Base-by-base conservation (phyloP, 768 basidiomycete species). In the Naematelia encephala region DNA sequence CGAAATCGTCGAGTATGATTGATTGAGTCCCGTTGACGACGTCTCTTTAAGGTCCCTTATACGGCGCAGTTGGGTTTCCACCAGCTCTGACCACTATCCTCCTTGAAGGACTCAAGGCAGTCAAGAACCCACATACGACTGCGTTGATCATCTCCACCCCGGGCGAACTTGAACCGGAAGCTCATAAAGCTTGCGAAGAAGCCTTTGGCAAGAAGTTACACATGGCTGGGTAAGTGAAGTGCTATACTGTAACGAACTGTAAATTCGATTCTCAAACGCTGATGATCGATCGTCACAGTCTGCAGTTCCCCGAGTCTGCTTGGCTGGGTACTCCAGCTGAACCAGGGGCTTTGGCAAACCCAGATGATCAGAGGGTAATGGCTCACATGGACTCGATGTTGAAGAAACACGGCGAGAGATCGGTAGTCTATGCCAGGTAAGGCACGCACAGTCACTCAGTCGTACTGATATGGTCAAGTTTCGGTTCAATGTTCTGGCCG, bases 401-500 rank as follows among this genome's bases (percentile, higher is more conserved):
- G 19, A 29, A 47, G 22, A 61, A 59, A 28, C 51, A 66, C 44
- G 68, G 68, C 5, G 14, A 45, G 4, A 60, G 63, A 5, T 60
- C 54, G 4, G 65, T 66, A 1, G 45, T 57, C 47, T 70, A 66
- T 43, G 52, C 64, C 55, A 62, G 58, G 66, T 67, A 29, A 43
- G 60, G 34, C 3, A 5, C 44, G n/a, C 4, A 13, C 50, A 14
- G 11, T 3, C 22, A 23, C 30, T 21, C 16, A 30, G 57, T 30
- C 26, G 21, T 11, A 49, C 19, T 43, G 39, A 43, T n/a, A 43
- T 11, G 4, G 45, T n/a, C n/a, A n/a, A 67, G 67, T 29, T 60
- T 66, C 19, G 68, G 68, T 26, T 63, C 62, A 1, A n/a, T 65
- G 0, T 69, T 52, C 27, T 69, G 58, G 54, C 68, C 64, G 19